phyloP scores from a whole-genome alignment of 768 basidiomycete species.

The Tricholoma sp. region DNA sequence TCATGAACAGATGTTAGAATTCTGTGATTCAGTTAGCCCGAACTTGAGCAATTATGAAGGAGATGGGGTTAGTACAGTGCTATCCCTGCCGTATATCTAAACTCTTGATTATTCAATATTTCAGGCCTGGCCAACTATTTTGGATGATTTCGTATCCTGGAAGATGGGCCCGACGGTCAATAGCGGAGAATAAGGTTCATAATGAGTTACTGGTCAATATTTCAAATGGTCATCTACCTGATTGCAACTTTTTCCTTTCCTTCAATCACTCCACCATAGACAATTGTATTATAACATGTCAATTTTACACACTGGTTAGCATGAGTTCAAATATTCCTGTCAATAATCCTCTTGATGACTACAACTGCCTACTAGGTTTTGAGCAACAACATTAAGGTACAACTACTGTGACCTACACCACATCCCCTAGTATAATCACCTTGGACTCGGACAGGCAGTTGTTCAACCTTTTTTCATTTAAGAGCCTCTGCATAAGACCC shows the following conservation, averaged over 20 bases:
- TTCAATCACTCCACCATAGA: background rate
- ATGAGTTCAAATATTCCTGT: background rate
- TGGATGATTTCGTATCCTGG: conserved; percentile 77
- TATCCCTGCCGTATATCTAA: conserved; percentile 1
- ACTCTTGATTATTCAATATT: background rate
- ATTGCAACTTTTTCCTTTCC: background rate
- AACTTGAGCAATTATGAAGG: conserved; percentile 65
- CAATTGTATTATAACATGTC: conserved; percentile 1
- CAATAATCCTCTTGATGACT: background rate
- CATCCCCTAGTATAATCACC: too few species aligned
- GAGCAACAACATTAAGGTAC: too few species aligned
- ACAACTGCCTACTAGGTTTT: background rate
- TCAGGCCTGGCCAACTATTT: conserved; percentile 78
- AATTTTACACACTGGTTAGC: background rate
- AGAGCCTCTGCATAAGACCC: too few species aligned
- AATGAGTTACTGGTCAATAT: too few species aligned
- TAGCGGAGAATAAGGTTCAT: background rate
- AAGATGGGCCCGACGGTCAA: conserved; percentile 32
- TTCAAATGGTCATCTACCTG: background rate
- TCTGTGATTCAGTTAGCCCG: conserved; percentile 57
- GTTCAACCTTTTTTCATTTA: too few species aligned
- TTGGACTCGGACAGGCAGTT: too few species aligned
- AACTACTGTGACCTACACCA: too few species aligned
- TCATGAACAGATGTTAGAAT: conserved; percentile 61
- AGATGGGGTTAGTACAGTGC: conserved; percentile 54